Evolutionary conservation across 1,139 yeast genomes (phyloP), one percentile per base, ranked within the genome.

Genomic region (Pichia sp.): DNA sequence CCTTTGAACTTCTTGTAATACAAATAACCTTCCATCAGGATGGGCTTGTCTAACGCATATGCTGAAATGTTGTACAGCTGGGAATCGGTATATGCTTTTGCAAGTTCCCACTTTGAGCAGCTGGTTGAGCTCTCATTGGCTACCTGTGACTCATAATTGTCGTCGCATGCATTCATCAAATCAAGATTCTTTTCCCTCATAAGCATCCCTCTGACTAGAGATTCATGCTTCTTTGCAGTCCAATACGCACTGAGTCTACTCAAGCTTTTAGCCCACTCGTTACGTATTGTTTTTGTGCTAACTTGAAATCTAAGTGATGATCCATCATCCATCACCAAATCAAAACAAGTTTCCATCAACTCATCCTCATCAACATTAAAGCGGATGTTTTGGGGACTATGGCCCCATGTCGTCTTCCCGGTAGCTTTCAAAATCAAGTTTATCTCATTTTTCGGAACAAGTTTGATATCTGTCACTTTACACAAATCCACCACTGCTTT

Each of bases 1-100:
- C 82, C 88, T 51, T 77, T 82, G 42, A 72, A 74, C 5, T 76
- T 68, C 50, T 86, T 86, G 46, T 75, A 77, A 52, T 70, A 85
- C 27, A 87, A 55, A 27, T 65, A 57, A 0, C 96, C 96, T 44
- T 74, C 70, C 60, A 61, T 60, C 19, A 77, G 60, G 11, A 86
- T 61, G n/a, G 78, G 67, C 16, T 76, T 68, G 21, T 77, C 67
- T 59, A 80, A 64, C 0, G 88, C 65, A 31, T 76, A 53, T 5
- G 78, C 63, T 18, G 80, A 74, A 25, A 78, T 69, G 43, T 74
- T 71, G 53, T 72, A 72, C 2, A 74, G 55, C 14, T 49, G 47
- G 1, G 82, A 64, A 47, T 77, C 76, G 0, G 85, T 73, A 4
- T 58, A 42, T 0, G 83, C 80, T 24, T 67, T 60, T 6, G 66